Conservation (phyloP, 1,139 yeast species). For the Yamadazyma atlantica region DNA sequence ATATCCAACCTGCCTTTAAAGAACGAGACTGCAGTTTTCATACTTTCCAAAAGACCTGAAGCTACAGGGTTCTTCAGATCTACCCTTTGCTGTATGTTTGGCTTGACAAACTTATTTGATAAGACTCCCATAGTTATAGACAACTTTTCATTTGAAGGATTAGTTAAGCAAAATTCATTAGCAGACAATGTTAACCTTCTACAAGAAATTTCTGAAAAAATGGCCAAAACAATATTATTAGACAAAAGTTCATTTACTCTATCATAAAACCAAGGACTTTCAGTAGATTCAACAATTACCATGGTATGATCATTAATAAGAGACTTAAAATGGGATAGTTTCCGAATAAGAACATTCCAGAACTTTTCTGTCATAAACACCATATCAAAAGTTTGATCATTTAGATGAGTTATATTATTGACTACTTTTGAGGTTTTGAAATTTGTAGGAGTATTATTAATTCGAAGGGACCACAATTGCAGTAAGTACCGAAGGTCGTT, state of each 20-base stretch:
- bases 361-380: constrained; percentile 12
- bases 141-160: background rate
- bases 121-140: constrained; percentile 9
- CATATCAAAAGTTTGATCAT: constrained; percentile 9
- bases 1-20: constrained; percentile 1
- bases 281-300: constrained; percentile 17
- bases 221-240: constrained; percentile 12
- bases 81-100: too few relatives aligned
- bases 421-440: background rate
- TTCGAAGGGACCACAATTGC: constrained; percentile 5
- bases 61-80: too few relatives aligned
- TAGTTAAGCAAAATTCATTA: constrained; percentile 9
- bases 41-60: too few relatives aligned
- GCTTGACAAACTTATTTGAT: constrained; percentile 2
- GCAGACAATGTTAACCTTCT: constrained; percentile 12
- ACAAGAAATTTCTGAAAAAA: constrained; percentile 18
- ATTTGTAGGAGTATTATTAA: background rate
- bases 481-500: constrained; percentile 5
- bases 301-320: constrained; percentile 10
- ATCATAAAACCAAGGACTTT: constrained; percentile 17
- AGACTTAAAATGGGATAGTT: constrained; percentile 6
- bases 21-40: too few relatives aligned
- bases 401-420: constrained; percentile 6
- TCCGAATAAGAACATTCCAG: constrained; percentile 5
- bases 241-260: constrained; percentile 10